Conservation (phyloP, 352 stramenopile genomes). For the Plasmopara muralis region DNA sequence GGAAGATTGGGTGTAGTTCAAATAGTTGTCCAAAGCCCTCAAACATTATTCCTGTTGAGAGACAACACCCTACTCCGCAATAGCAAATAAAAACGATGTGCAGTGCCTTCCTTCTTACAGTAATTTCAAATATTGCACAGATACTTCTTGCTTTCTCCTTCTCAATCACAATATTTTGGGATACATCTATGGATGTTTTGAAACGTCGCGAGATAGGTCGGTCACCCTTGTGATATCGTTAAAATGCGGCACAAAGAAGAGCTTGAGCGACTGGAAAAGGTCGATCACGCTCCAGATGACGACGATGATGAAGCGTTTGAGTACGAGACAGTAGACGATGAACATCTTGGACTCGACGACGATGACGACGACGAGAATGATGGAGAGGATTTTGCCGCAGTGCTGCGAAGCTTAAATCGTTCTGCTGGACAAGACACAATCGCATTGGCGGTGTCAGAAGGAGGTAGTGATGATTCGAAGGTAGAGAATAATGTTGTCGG, state of each 20-base stretch:
- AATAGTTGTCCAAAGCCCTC: too few relatives aligned
- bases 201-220: too few relatives aligned
- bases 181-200: too few relatives aligned
- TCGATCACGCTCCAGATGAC: slow-evolving; percentile 40
- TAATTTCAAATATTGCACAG: too few relatives aligned
- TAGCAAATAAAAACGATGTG: too few relatives aligned
- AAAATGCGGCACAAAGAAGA: slow-evolving; percentile 41
- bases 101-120: too few relatives aligned
- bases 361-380: slow-evolving; percentile 79
- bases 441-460: slow-evolving; percentile 4
- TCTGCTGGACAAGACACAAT: slow-evolving; percentile 27
- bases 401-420: slow-evolving; percentile 64
- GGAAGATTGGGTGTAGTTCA: too few relatives aligned
- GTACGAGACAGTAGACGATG: slow-evolving; percentile 74
- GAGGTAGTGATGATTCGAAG: too few relatives aligned
- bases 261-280: background rate
- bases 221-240: slow-evolving; percentile 1
- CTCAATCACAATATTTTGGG: too few relatives aligned
- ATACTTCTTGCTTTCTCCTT: too few relatives aligned
- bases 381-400: slow-evolving; percentile 84
- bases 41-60: too few relatives aligned
- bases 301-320: slow-evolving; percentile 78
- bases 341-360: slow-evolving; percentile 33
- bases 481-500: slow-evolving; percentile 9
- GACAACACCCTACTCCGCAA: too few relatives aligned